Percentiles rank a stretch among this genome's conserved stretches.
phyloP scores from a whole-genome alignment of 129 eudicot genomes.

The Silybum marianum region DNA sequence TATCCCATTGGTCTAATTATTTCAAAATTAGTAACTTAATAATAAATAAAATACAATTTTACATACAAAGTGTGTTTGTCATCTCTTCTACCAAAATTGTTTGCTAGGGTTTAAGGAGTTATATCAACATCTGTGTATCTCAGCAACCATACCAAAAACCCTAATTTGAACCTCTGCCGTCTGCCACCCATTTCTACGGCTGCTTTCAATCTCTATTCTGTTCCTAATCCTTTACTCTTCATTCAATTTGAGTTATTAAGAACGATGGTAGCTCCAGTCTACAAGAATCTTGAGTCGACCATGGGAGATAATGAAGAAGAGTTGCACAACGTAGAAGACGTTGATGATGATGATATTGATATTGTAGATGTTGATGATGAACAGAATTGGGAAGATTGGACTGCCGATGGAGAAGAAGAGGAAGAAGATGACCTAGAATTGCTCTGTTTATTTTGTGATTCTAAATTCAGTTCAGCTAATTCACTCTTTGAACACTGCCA shows the following conservation, averaged over 20 bases:
- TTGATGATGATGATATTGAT: slow-evolving; percentile 34
- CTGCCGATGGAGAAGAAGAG: slow-evolving; percentile 53
- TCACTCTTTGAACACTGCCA: slow-evolving; percentile 65
- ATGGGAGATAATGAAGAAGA: slow-evolving; percentile 32
- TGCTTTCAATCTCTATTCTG: neutral
- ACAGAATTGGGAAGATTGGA: slow-evolving; percentile 89
- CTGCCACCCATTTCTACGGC: neutral
- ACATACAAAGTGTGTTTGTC: neutral
- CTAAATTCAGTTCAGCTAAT: slow-evolving; percentile 33
- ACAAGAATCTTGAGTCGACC: slow-evolving; percentile 20
- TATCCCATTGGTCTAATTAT: too few relatives aligned
- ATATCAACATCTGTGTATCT: neutral
- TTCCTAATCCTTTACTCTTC: neutral
- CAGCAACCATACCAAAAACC: slow-evolving; percentile 16
- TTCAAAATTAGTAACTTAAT: too few relatives aligned
- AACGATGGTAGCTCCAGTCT: slow-evolving; percentile 44
- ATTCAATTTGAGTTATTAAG: neutral
- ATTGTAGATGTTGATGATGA: slow-evolving; percentile 39
- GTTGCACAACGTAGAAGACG: slow-evolving; percentile 27
- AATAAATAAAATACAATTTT: neutral
- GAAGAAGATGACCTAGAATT: slow-evolving; percentile 44
- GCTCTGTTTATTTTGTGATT: slow-evolving; percentile 78
- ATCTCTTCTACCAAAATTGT: neutral
- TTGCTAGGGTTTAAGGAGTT: slow-evolving; percentile 27
- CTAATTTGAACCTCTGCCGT: neutral